Base-by-base conservation (phyloP, 1,284 basidiomycete species). In the Earliella scabrosa region DNA sequence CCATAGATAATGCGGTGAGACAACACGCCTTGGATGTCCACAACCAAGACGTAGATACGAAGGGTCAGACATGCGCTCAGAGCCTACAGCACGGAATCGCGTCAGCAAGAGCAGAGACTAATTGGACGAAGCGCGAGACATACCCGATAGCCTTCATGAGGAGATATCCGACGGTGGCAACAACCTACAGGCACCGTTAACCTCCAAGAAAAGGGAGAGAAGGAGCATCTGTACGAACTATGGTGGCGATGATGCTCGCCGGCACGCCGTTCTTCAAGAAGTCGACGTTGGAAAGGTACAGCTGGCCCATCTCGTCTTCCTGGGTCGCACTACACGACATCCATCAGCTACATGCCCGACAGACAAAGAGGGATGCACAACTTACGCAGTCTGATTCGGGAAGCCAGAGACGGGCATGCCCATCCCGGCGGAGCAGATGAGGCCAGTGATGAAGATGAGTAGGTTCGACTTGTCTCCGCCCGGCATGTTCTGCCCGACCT, bases 381-480 rank as follows among this genome's bases (percentile, higher is more conserved):
- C 92, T 69, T 73, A 94, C 92, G 93, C 94, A 52, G 93, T 95
- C 76, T 96, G 93, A 73, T 98, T 98, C 0, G 96, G 97, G 79
- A 99, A 98, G 6, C 97, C 97, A 57, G 92, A 95, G 32, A 98
- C 95, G 3, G 96, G 96, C 81, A 99, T 90, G 6, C 96, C 97
- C 97, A 99, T 99, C 1, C 97, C 97, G 3, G 94, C 83, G 27
- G 93, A 96, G 67, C 96, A 98, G 54, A 97, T 92, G 59, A 99
- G 77, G 2, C 87, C 94, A 9, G 95, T 98, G 45, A 93, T 84
- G 77, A 97, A 96, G 66, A 97, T 92, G 59, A 98, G 82, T 9
- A 97, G 75, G 67, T 94, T 87, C 57, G 84, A 79, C 63, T 90
- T 90, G 52, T 80, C 67, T 2, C 79, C 87, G 2, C 85, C 81